These are phyloP conservation scores for Syzygium aromaticum DNA, from an alignment of 345 rosid species.

Conservation along the genomic window DNA sequence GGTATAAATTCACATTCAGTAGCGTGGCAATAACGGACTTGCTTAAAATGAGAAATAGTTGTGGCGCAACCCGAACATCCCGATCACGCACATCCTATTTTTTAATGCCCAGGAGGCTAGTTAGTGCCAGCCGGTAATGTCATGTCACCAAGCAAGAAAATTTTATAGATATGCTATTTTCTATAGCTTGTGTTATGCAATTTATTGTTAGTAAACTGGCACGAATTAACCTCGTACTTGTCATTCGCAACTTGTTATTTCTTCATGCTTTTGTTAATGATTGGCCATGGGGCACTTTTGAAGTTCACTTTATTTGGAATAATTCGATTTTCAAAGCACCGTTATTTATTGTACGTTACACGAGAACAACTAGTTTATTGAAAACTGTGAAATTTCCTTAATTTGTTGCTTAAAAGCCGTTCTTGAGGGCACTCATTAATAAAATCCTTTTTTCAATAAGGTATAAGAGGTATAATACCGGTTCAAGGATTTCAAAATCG, in stretches of 20 bases:
- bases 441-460: background rate
- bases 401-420: too few relatives aligned
- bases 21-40: background rate
- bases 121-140: background rate
- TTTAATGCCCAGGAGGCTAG: background rate
- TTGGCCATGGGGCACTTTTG: background rate
- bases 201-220: background rate
- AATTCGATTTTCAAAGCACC: background rate
- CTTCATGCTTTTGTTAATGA: background rate
- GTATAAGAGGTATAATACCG: background rate
- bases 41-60: background rate
- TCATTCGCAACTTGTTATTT: background rate
- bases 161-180: background rate
- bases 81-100: background rate
- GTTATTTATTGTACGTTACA: background rate
- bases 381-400: background rate
- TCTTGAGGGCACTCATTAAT: rapidly evolving
- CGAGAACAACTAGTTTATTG: background rate
- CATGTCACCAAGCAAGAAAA: background rate
- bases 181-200: background rate
- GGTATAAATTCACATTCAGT: background rate
- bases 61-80: background rate
- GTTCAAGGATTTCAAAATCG: background rate
- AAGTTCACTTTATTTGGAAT: background rate
- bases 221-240: background rate